These are phyloP conservation scores for Cystofilobasidium ferigula DNA, from an alignment of 768 basidiomycete species.

Conservation along the genomic window DNA sequence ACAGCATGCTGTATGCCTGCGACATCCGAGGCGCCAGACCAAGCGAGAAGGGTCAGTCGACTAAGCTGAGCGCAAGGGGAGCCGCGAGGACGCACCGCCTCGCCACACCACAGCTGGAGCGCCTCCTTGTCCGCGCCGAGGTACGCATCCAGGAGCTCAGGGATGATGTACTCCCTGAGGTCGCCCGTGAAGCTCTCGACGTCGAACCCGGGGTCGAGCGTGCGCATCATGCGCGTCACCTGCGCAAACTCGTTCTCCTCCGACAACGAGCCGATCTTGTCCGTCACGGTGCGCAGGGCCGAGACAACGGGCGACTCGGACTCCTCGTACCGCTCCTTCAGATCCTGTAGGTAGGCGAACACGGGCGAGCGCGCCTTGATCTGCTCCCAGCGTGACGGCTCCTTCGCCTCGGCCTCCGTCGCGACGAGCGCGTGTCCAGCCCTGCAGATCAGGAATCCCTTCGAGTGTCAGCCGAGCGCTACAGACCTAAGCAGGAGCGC, in stretches of 20 bases:
- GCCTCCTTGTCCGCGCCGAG: conserved; percentile 77
- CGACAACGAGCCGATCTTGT: conserved; percentile 66
- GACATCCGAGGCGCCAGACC: not conserved
- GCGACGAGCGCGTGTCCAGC: conserved; percentile 77
- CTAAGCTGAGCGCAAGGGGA: not conserved
- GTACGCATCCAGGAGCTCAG: conserved; percentile 94
- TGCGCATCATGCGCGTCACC: conserved; percentile 73
- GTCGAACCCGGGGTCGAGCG: conserved; percentile 76
- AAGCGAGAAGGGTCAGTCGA: not conserved
- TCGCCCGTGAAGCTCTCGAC: conserved; percentile 81
- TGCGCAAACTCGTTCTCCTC: conserved; percentile 98
- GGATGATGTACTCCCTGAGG: conserved; percentile 89
- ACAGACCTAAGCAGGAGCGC: not conserved
- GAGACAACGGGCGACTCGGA: conserved; percentile 84
- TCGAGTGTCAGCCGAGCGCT: not conserved
- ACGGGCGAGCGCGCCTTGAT: conserved; percentile 72
- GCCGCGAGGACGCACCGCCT: conserved; percentile 57
- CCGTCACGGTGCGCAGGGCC: conserved; percentile 68
- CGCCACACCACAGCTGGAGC: conserved; percentile 81
- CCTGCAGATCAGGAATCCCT: conserved; percentile 47
- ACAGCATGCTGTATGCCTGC: conserved; percentile 93
- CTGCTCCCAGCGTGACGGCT: conserved; percentile 61
- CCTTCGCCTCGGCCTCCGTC: conserved; percentile 61
- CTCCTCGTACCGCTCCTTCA: conserved; percentile 70
- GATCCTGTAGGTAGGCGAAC: conserved; percentile 48